phyloP scores from a whole-genome alignment of 1,139 yeast genomes.

The Debaryomyces robertsiae region DNA sequence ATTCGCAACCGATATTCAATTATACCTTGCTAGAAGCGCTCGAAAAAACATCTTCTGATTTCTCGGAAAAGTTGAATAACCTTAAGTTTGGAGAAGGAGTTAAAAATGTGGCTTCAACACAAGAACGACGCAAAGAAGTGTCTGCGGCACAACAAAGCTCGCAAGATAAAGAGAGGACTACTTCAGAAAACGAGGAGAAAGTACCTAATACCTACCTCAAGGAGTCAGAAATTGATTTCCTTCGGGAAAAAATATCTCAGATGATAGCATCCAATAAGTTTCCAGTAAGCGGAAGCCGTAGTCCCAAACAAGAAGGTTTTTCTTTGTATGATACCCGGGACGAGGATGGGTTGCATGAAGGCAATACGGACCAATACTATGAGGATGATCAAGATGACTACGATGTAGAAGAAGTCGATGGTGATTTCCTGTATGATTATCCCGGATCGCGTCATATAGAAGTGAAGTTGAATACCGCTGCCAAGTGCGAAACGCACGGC shows the following conservation, averaged over 20 bases:
- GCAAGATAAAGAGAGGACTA: background rate
- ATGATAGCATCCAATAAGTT: constrained; percentile 21
- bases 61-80: constrained; percentile 8
- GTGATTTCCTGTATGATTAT: constrained; percentile 28
- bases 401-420: constrained; percentile 40
- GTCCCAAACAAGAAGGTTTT: constrained; percentile 29
- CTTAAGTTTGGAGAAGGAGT: constrained; percentile 7
- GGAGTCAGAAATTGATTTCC: constrained; percentile 36
- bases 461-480: constrained; percentile 40
- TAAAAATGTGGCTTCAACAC: constrained; percentile 1
- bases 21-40: constrained; percentile 36
- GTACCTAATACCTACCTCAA: constrained; percentile 23
- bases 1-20: constrained; percentile 30
- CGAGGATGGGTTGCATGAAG: constrained; percentile 44
- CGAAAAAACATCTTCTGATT: constrained; percentile 20
- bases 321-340: constrained; percentile 44
- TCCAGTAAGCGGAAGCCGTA: constrained; percentile 5
- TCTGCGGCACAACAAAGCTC: background rate
- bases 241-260: constrained; percentile 32
- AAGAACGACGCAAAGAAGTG: background rate
- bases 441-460: constrained; percentile 45
- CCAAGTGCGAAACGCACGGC: constrained; percentile 38
- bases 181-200: background rate
- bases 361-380: constrained; percentile 26
- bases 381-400: constrained; percentile 37